Evolutionary conservation across 225 moss, liverwort and hornwort species (phyloP).

Genomic region (Bryoerythrophyllum caledonicum): DNA sequence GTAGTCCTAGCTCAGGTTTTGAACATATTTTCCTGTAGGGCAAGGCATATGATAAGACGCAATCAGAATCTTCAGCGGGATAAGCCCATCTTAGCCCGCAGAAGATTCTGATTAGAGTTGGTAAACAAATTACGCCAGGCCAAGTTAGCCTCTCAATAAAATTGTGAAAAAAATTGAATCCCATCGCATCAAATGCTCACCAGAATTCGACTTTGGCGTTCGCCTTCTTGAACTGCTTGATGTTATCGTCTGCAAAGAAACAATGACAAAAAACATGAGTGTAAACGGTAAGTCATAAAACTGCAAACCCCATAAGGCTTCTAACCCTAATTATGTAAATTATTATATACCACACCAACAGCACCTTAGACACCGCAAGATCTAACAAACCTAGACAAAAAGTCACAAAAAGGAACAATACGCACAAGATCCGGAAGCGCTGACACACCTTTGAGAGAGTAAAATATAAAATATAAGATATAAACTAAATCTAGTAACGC

Average conservation of each 20-base stretch:
- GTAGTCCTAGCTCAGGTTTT: background rate
- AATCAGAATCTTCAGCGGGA: too few relatives aligned
- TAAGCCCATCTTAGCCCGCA: background rate
- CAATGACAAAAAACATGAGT: background rate
- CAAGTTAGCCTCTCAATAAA: too few relatives aligned
- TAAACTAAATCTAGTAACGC: background rate
- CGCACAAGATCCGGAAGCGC: background rate
- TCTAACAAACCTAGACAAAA: background rate
- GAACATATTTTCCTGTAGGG: background rate
- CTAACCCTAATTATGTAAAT: background rate
- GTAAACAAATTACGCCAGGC: too few relatives aligned
- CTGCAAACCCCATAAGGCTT: background rate
- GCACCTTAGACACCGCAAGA: background rate
- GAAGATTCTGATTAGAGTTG: too few relatives aligned
- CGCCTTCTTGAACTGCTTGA: slow-evolving; percentile 75
- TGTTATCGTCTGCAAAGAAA: slow-evolving; percentile 77
- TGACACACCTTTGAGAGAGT: background rate
- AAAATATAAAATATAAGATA: background rate
- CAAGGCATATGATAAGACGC: too few relatives aligned
- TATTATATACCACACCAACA: background rate
- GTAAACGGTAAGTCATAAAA: background rate
- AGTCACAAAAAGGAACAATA: background rate
- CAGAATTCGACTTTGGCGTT: slow-evolving; percentile 68
- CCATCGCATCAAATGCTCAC: slow-evolving; percentile 59
- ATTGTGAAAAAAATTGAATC: too few relatives aligned